These are phyloP conservation scores for Rasamsonia emersonii DNA, from an alignment of 2,329 filamentous ascomycete species.

Conservation along the genomic window DNA sequence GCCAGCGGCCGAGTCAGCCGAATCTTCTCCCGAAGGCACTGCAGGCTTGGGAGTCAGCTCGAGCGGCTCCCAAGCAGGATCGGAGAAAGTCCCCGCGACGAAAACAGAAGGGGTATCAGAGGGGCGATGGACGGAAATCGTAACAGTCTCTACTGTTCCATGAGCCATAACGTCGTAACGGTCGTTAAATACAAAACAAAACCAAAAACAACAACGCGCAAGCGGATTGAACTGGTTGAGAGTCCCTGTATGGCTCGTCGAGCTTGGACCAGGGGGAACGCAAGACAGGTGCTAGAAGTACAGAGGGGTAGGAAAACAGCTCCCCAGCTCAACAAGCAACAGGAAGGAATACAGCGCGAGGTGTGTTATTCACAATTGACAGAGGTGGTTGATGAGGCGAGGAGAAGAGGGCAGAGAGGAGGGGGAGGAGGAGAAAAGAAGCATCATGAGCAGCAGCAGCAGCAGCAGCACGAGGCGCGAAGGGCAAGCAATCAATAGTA, in stretches of 20 bases:
- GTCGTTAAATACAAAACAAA: slow-evolving; percentile 9
- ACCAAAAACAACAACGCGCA: background rate
- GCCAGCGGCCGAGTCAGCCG: slow-evolving; percentile 12
- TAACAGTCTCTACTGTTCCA: slow-evolving; percentile 14
- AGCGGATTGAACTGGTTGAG: slow-evolving; percentile 4
- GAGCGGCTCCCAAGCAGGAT: slow-evolving; percentile 20
- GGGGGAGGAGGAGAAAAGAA: too few species aligned
- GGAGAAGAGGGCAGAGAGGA: too few species aligned
- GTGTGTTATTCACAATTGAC: too few species aligned
- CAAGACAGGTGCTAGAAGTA: slow-evolving; percentile 7
- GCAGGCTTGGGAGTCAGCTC: slow-evolving; percentile 17
- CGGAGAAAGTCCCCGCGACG: slow-evolving; percentile 19
- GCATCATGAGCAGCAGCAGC: background rate
- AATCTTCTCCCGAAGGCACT: slow-evolving; percentile 10
- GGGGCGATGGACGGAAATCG: slow-evolving; percentile 19
- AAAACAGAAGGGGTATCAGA: slow-evolving; percentile 17
- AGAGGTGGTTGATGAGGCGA: too few species aligned
- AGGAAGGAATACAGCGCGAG: too few species aligned
- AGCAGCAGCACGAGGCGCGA: too few species aligned
- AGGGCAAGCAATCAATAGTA: too few species aligned
- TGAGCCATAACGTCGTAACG: slow-evolving; percentile 12
- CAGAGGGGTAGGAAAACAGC: slow-evolving; percentile 8
- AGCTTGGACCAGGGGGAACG: background rate
- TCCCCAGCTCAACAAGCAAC: slow-evolving; percentile 10
- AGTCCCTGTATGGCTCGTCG: background rate